Base-by-base conservation (phyloP, 139 green algal species). In the Nannochloris sp. region DNA sequence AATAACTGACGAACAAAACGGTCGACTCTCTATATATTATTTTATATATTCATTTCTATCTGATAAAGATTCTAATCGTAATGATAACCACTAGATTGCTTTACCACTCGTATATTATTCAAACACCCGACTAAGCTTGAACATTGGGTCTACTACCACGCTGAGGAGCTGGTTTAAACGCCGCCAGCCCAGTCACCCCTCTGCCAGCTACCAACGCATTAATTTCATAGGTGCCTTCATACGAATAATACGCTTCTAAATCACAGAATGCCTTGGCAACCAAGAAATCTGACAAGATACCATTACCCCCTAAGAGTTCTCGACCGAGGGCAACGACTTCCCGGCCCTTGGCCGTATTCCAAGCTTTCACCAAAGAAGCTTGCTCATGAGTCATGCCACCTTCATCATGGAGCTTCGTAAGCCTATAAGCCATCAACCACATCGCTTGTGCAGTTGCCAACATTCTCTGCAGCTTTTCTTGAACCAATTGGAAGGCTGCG, bases 301-400 rank as follows among this genome's bases (percentile, higher is more conserved):
- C 92, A 68, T 97, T 97, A 44, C 92, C 92, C 7, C 92, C 92
- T 38, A 97, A 73, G 47, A 95, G 56, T 75, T 97, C 92, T 3
- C 92, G 75, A 0, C 85, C 91, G 37, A 97, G 81, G 9, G 87
- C 72, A 35, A 92, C 76, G 25, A 88, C 65, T 38, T 80, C 67
- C 13, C 62, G 44, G 13, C 80, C 81, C 6, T 84, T 65, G 47
- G 84, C 65, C 6, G 87, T 95, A 61, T 71, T 95, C 90, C 90
- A 97, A 0, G 89, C 86, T 83, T 97, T 97, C 35, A 89, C 87
- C 55, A 94, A 80, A 38, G 67, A 84, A 13, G 88, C 80, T 73
- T 90, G 78, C 53, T 88, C 91, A 61, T 94, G 85, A 0, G 74
- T 92, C 85, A 97, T 91, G 23, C 58, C 69, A 33, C 89, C 90